Evolutionary conservation across 139 green algal species (phyloP).

Genomic region (Chlamydomonas sp.): DNA sequence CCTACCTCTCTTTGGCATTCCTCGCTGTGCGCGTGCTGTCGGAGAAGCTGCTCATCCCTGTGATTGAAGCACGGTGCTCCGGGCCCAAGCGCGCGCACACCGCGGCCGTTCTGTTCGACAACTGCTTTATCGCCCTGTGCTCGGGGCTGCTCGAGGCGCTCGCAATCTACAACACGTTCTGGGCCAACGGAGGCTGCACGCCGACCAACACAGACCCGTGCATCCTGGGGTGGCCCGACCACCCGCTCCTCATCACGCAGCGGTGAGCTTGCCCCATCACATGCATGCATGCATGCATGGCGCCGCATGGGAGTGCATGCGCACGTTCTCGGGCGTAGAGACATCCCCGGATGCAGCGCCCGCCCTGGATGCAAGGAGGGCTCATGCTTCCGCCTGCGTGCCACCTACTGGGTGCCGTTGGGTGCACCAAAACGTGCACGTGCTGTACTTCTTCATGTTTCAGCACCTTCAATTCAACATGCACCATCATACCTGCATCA

Average conservation of each 20-base stretch:
- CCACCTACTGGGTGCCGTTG: too few relatives aligned
- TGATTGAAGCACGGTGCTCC: not conserved
- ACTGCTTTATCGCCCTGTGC: constrained; percentile 4
- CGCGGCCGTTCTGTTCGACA: not conserved
- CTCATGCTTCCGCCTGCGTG: too few relatives aligned
- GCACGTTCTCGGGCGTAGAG: not conserved
- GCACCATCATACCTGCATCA: too few relatives aligned
- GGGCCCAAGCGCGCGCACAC: not conserved
- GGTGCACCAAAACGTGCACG: too few relatives aligned
- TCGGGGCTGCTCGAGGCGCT: constrained; percentile 2
- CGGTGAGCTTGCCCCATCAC: not conserved
- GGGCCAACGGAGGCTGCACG: constrained; percentile 28
- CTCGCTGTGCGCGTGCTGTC: not conserved
- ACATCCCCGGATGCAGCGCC: too few relatives aligned
- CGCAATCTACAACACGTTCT: constrained; percentile 22
- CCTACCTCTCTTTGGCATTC: not conserved
- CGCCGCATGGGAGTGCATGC: not conserved
- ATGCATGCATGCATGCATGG: not conserved
- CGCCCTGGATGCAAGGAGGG: too few relatives aligned
- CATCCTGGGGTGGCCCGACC: constrained; percentile 28
- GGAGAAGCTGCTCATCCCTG: not conserved
- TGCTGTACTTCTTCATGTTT: too few relatives aligned
- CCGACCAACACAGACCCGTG: constrained; percentile 26
- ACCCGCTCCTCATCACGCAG: constrained; percentile 12
- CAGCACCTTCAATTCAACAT: too few relatives aligned